These are phyloP conservation scores for Fraxinus pennsylvanica DNA, from an alignment of 257 asterid genomes.

Conservation along the genomic window DNA sequence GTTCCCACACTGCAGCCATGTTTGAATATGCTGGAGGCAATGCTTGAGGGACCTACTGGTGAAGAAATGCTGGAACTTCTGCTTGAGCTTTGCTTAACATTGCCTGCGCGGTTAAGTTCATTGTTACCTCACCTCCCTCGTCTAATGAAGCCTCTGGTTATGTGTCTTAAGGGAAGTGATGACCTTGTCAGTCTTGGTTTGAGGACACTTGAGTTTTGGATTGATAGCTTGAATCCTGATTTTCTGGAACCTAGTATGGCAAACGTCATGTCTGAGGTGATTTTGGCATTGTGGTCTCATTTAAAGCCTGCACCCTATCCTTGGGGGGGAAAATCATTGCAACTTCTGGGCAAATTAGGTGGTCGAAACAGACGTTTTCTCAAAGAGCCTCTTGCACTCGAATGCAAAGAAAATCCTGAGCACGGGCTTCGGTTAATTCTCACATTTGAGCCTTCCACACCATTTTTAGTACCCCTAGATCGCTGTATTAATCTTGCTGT, in stretches of 20 bases:
- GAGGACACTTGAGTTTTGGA: slow-evolving; percentile 99
- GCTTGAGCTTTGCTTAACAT: slow-evolving; percentile 80
- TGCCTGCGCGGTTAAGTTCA: slow-evolving; percentile 95
- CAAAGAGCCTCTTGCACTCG: slow-evolving; percentile 96
- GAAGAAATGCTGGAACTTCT: slow-evolving; percentile 91
- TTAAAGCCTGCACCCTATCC: slow-evolving; percentile 93
- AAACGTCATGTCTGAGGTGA: slow-evolving; percentile 97
- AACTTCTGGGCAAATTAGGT: slow-evolving; percentile 97
- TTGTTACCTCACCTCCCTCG: slow-evolving; percentile 94
- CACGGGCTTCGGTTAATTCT: slow-evolving; percentile 95
- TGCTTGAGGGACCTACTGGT: slow-evolving; percentile 98
- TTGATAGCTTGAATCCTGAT: slow-evolving; percentile 99
- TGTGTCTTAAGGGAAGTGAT: slow-evolving; percentile 96
- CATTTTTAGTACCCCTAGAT: slow-evolving; percentile 94
- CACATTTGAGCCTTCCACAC: slow-evolving; percentile 97
- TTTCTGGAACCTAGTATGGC: slow-evolving; percentile 99
- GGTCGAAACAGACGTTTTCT: slow-evolving; percentile 98
- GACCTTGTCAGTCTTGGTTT: slow-evolving; percentile 89
- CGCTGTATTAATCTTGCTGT: slow-evolving; percentile 98
- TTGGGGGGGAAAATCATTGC: slow-evolving; percentile 94
- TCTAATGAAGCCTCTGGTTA: slow-evolving; percentile 94
- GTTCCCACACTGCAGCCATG: slow-evolving; percentile 86
- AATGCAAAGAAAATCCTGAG: slow-evolving; percentile 99
- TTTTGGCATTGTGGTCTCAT: slow-evolving; percentile 97
- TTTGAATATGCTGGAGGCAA: slow-evolving; percentile 79